Evolutionary conservation across 2,329 filamentous ascomycete species (phyloP).

Genomic region (Bretziella fagacearum): DNA sequence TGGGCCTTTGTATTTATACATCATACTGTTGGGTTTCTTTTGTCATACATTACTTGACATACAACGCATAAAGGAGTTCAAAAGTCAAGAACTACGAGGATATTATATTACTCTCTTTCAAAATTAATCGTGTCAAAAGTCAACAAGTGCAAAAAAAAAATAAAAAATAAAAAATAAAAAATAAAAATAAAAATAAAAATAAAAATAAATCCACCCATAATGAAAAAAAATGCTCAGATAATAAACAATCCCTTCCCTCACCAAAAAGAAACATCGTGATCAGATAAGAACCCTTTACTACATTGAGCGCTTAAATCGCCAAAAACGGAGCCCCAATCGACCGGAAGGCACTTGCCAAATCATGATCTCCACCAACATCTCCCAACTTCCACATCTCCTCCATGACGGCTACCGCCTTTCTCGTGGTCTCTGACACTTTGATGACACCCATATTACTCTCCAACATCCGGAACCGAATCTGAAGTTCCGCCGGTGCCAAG

Average conservation of each 20-base stretch:
- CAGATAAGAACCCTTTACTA: not conserved
- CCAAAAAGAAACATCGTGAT: not conserved
- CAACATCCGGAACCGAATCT: conserved; percentile 27
- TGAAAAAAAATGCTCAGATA: not conserved
- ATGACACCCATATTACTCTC: conserved; percentile 26
- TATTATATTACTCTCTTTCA: too few species aligned
- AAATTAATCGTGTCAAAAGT: not conserved
- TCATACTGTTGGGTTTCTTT: not conserved
- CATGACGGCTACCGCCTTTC: conserved; percentile 29
- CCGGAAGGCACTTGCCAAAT: conserved; percentile 9
- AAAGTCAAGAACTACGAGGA: not conserved
- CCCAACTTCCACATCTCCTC: conserved; percentile 28
- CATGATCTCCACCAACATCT: conserved; percentile 1
- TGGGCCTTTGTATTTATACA: too few species aligned
- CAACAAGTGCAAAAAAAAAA: not conserved
- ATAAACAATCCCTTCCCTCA: not conserved
- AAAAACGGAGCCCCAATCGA: conserved; percentile 11
- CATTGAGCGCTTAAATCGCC: conserved; percentile 3
- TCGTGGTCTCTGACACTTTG: conserved; percentile 29
- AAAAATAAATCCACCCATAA: not conserved
- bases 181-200: conserved; percentile 4
- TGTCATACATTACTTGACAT: not conserved
- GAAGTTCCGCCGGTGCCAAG: conserved; percentile 24
- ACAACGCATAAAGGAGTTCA: not conserved
- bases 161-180: not conserved